Evolutionary conservation across 2,329 filamentous ascomycete species (phyloP).

Genomic region (Diaporthe humulicola): DNA sequence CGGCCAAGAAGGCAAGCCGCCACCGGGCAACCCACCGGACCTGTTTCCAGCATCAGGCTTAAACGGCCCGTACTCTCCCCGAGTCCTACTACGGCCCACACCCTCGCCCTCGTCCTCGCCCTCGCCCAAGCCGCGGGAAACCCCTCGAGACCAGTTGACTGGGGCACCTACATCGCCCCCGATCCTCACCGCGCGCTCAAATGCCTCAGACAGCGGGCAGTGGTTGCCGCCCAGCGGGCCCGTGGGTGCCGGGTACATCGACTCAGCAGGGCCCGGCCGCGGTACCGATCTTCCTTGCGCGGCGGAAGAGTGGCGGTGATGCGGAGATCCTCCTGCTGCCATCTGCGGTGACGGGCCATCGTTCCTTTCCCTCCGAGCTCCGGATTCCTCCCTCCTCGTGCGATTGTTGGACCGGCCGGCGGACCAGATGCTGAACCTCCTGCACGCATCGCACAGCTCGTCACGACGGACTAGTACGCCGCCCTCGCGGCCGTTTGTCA

Average conservation of each 20-base stretch:
- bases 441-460: not conserved
- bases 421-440: not conserved
- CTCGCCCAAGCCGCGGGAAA: not conserved
- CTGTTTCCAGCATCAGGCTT: not conserved
- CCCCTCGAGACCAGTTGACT: too few species aligned
- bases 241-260: not conserved
- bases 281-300: not conserved
- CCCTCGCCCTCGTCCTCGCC: not conserved
- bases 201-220: constrained; percentile 7
- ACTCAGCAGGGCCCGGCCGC: too few species aligned
- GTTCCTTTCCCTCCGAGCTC: not conserved
- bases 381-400: not conserved
- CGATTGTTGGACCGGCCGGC: not conserved
- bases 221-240: not conserved
- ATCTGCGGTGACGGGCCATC: not conserved
- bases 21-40: not conserved
- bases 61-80: not conserved
- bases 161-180: not conserved
- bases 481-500: not conserved
- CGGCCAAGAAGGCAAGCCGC: not conserved
- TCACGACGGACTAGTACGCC: not conserved
- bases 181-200: not conserved
- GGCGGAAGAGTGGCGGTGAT: not conserved
- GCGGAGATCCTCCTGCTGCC: not conserved
- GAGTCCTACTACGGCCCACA: too few species aligned